Conservation (phyloP, 148 eudicot species). For the Cornus suecica region DNA sequence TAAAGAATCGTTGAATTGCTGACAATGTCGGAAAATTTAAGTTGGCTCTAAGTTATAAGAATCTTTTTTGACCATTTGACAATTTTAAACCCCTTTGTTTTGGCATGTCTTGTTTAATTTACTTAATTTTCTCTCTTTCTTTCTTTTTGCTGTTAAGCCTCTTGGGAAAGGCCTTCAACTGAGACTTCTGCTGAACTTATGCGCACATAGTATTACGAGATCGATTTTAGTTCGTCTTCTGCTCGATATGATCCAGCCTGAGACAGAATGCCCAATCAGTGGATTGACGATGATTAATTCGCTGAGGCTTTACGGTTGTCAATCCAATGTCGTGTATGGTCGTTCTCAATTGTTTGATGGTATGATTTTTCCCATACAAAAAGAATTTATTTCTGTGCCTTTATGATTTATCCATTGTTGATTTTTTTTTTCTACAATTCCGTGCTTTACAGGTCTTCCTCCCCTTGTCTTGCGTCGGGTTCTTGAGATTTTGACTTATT, state of each 20-base stretch:
- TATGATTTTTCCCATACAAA: constrained; percentile 26
- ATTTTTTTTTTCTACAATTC: constrained; percentile 24
- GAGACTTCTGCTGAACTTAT: constrained; percentile 79
- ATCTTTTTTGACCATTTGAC: neutral
- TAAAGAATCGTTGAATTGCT: neutral
- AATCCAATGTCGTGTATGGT: constrained; percentile 80
- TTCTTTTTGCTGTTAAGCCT: constrained; percentile 52
- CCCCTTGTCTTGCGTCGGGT: constrained; percentile 88
- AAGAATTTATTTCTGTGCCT: neutral
- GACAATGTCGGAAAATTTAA: neutral
- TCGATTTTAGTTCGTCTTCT: constrained; percentile 65
- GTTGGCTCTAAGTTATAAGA: neutral
- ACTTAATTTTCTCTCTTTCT: constrained; percentile 8
- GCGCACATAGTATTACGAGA: constrained; percentile 82
- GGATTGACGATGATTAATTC: constrained; percentile 52
- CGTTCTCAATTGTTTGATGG: constrained; percentile 87
- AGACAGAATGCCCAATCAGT: constrained; percentile 44
- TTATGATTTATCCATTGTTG: neutral
- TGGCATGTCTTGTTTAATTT: neutral
- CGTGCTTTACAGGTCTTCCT: constrained; percentile 70
- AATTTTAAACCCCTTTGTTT: too few relatives aligned
- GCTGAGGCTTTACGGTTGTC: constrained; percentile 93
- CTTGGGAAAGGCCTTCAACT: constrained; percentile 96
- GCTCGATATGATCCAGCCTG: constrained; percentile 75
- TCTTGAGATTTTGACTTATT: constrained; percentile 79